Evolutionary conservation across 768 basidiomycete genomes (phyloP), one percentile per base, ranked within the genome.

Genomic region (Steccherinum ochraceum): DNA sequence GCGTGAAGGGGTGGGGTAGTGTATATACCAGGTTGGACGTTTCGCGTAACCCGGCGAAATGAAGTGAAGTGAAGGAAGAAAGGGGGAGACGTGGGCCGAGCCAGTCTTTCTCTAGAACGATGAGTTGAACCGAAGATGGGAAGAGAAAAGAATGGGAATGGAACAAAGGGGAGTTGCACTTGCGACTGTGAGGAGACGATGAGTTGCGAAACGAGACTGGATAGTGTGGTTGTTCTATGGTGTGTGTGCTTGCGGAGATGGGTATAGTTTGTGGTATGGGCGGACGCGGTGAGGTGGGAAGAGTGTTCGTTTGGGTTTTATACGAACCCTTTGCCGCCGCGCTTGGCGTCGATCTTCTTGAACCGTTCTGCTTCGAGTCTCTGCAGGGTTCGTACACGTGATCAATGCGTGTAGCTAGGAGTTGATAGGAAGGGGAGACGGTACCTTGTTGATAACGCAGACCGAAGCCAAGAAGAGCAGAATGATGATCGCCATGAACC

Each of bases 301-400:
- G n/a, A n/a, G n/a, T n/a, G n/a, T n/a, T n/a, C n/a, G 35, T 43
- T 43, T 5, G 40, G 20, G 46, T 62, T 7, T 35, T 69, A 94
- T 54, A 93, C 91, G 60, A 95, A 95, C 55, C 89, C 88, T 55
- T 75, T 72, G 46, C 90, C 89, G 56, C 89, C 91, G 56, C 89
- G 84, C 70, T 94, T 95, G 50, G 80, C 80, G 58, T 94, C 91
- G 56, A 95, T 94, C 70, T 77, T 86, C 74, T 80, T 83, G 77
- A 95, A 94, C 27, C 92, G 83, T 58, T 87, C 86, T 51, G 79
- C 74, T 67, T 93, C 84, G 64, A 83, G 72, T 58, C 90, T 79
- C 89, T 91, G 71, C 46, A 52, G n/a, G n/a, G n/a, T n/a, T n/a
- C n/a, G n/a, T n/a, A n/a, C n/a, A n/a, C n/a, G n/a, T n/a, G n/a